phyloP scores from a whole-genome alignment of 1,284 basidiomycete species.

The Malassezia dermatis region DNA sequence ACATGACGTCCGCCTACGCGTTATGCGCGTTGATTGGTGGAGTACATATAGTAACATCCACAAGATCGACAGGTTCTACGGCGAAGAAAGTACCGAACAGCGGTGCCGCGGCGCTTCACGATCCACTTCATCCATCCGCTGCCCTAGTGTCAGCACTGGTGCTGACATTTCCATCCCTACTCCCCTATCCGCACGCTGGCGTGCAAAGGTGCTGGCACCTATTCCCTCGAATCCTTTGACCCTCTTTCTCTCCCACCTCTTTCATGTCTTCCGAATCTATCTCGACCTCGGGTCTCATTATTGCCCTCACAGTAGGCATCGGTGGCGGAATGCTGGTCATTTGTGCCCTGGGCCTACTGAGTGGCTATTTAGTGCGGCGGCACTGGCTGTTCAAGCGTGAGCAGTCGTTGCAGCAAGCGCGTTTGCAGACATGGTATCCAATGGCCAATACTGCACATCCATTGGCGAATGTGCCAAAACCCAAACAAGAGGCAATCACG shows the following conservation, averaged over 20 bases:
- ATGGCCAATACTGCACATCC: not conserved
- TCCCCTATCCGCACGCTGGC: conserved; percentile 11
- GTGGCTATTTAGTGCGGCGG: conserved; percentile 11
- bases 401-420: conserved; percentile 4
- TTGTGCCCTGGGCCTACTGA: not conserved
- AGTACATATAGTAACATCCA: not conserved
- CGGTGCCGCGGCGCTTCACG: not conserved
- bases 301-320: conserved; percentile 8
- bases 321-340: conserved; percentile 10
- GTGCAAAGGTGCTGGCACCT: conserved; percentile 15
- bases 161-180: not conserved
- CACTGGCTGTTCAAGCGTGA: conserved; percentile 8
- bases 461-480: not conserved
- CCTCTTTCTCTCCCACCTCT: not conserved
- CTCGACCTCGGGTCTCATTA: not conserved
- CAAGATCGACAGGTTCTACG: not conserved
- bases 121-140: not conserved
- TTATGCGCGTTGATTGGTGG: not conserved
- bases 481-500: not conserved
- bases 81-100: not conserved
- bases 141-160: not conserved
- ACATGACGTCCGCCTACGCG: not conserved
- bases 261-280: not conserved
- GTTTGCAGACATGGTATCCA: not conserved
- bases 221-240: not conserved